Evolutionary conservation across 352 stramenopile species (phyloP), one percentile per base, ranked within the genome.

Genomic region (Phytophthora multivora): DNA sequence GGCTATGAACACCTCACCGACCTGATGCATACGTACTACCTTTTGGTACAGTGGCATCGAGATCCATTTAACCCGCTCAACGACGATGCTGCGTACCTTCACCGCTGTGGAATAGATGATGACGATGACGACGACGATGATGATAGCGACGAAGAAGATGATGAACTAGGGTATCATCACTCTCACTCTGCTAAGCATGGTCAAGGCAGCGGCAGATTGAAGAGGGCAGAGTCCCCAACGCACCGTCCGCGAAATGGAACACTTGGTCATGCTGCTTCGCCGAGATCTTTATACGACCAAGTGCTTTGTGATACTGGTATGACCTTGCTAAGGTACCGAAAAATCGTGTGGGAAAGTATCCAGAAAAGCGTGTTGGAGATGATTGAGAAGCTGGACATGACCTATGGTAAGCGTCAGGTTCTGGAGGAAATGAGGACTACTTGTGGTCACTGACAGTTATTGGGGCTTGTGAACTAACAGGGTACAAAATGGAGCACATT

Each of bases 21-120:
- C 15, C 63, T 97, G 30, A 88, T 97, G 75, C 88, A 97, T 71
- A 93, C 78, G 3, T 95, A 96, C 39, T 96, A 96, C 61, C 43
- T 95, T 26, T 68, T 96, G 31, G 86, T 91, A 1, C 88, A 97
- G 49, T 97, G 89, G 90, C 90, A 97, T 69, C 80, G 80, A 15
- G 76, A 90, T 52, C 84, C 88, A 7, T 95, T 96, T 36, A 91
- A 94, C 46, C 73, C 83, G 3, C 74, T 70, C 11, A 95, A 94
- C 39, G 82, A 93, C 25, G 77, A 88, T 26, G 25, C 81, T 11
- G 64, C 53, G 13, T 95, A 92, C 43, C 66, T 96, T 10, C 87
- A 96, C 61, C 75, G 88, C 8, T 93, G 84, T 10, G 84, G 81
- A 19, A 91, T 94, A 43, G 85, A 96, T 31, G 80, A 90, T 12